phyloP scores from a whole-genome alignment of 1,139 yeast genomes.

The Geotrichum reessii region DNA sequence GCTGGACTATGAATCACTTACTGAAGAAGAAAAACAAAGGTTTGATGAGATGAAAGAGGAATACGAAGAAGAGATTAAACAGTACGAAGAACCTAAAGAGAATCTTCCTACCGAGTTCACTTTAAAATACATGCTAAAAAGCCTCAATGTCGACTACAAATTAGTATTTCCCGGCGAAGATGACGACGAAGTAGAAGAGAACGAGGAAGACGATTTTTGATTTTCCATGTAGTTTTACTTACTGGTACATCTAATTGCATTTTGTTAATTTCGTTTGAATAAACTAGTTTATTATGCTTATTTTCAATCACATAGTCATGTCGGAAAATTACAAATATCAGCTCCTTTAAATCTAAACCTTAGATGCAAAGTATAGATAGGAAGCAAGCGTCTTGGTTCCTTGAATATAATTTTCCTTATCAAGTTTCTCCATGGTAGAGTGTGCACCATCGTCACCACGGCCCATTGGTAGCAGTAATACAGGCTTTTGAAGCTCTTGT shows the following conservation, averaged over 20 bases:
- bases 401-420: constrained; percentile 79
- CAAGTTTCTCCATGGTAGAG: constrained; percentile 90
- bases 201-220: neutral
- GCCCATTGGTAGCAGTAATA: constrained; percentile 90
- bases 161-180: constrained; percentile 35
- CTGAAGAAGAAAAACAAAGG: constrained; percentile 31
- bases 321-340: neutral
- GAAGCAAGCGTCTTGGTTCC: constrained; percentile 95
- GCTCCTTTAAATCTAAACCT: neutral
- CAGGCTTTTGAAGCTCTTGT: constrained; percentile 75
- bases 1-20: constrained; percentile 36
- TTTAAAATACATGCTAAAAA: constrained; percentile 41
- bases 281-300: neutral
- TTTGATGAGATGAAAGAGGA: constrained; percentile 23
- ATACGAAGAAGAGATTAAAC: constrained; percentile 30
- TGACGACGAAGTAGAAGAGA: constrained; percentile 7
- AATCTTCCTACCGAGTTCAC: constrained; percentile 37
- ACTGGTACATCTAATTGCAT: neutral
- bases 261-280: neutral
- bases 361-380: constrained; percentile 77
- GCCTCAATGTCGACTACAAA: constrained; percentile 40
- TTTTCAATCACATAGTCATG: no score
- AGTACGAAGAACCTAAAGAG: constrained; percentile 31
- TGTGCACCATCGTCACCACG: constrained; percentile 99
- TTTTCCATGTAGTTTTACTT: neutral